phyloP scores from a whole-genome alignment of 306 rosid species.

The Hippophae gyantsensis region DNA sequence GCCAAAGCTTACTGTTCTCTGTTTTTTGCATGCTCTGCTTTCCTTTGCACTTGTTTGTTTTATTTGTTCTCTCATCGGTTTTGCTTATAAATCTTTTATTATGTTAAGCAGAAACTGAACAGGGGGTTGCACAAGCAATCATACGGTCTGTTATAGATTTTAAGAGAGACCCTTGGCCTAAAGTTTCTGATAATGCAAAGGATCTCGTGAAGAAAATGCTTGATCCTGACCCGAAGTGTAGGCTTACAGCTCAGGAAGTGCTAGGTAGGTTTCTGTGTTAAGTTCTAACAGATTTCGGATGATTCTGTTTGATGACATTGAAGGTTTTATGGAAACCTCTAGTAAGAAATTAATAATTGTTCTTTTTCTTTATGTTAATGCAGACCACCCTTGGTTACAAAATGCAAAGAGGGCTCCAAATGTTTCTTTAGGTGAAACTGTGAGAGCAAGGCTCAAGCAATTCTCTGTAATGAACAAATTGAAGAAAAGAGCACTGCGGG shows the following conservation, averaged over 20 bases:
- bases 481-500: conserved; percentile 94
- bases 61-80: not conserved
- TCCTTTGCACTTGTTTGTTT: not conserved
- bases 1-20: not conserved
- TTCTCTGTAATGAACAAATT: conserved; percentile 98
- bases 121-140: conserved; percentile 97
- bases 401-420: conserved; percentile 91
- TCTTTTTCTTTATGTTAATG: conserved; percentile 24
- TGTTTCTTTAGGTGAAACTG: conserved; percentile 89
- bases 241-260: conserved; percentile 85
- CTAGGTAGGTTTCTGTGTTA: conserved; percentile 44
- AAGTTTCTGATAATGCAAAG: conserved; percentile 92
- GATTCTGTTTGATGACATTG: not conserved
- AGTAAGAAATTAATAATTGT: not conserved
- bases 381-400: conserved; percentile 95
- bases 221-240: conserved; percentile 67
- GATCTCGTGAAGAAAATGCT: conserved; percentile 97
- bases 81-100: conserved; percentile 7
- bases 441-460: conserved; percentile 85
- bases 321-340: conserved; percentile 6
- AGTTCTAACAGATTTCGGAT: not conserved
- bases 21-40: not conserved
- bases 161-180: conserved; percentile 96
- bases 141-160: conserved; percentile 79
- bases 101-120: conserved; percentile 81